Evolutionary conservation across 306 rosid species (phyloP).

Genomic region (Glycine tomentella): DNA sequence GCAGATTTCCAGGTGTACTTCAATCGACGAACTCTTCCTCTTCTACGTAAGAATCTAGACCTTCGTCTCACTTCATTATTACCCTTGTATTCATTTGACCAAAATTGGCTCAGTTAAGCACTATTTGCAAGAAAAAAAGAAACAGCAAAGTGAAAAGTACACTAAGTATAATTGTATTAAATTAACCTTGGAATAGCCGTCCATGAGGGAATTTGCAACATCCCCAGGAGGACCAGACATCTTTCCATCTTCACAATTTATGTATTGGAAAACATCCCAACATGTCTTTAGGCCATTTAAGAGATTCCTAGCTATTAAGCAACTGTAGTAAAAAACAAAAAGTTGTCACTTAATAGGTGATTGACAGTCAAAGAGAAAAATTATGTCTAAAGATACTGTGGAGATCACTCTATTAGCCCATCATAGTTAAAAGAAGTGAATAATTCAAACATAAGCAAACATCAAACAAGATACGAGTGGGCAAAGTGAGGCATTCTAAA

Average conservation of each 20-base stretch:
- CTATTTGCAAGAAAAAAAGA: slow-evolving; percentile 18
- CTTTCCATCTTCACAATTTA: slow-evolving; percentile 84
- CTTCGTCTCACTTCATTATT: slow-evolving; percentile 90
- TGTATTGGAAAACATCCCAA: slow-evolving; percentile 92
- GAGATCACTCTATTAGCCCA: slow-evolving; percentile 32
- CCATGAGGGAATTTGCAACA: slow-evolving; percentile 79
- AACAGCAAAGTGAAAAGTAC: slow-evolving; percentile 25
- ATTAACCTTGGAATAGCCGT: slow-evolving; percentile 90
- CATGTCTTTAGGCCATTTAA: slow-evolving; percentile 89
- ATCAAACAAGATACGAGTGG: slow-evolving; percentile 23
- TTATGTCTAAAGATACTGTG: not conserved
- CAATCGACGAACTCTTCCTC: slow-evolving; percentile 97
- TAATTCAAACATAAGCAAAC: slow-evolving; percentile 11
- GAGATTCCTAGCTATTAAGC: slow-evolving; percentile 93
- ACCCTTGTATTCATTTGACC: slow-evolving; percentile 69
- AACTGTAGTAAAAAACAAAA: slow-evolving; percentile 61
- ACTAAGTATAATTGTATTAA: slow-evolving; percentile 44
- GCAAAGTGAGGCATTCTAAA: slow-evolving; percentile 9
- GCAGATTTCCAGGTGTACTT: slow-evolving; percentile 99
- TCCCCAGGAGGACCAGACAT: slow-evolving; percentile 80
- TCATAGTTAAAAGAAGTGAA: slow-evolving; percentile 15
- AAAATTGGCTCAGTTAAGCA: slow-evolving; percentile 43
- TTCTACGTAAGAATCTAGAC: slow-evolving; percentile 92
- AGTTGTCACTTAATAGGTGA: slow-evolving; percentile 17
- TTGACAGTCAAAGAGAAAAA: slow-evolving; percentile 28